Base-by-base conservation (phyloP, 2,329 filamentous ascomycete species). In the Ophiostoma novo-ulmi region DNA sequence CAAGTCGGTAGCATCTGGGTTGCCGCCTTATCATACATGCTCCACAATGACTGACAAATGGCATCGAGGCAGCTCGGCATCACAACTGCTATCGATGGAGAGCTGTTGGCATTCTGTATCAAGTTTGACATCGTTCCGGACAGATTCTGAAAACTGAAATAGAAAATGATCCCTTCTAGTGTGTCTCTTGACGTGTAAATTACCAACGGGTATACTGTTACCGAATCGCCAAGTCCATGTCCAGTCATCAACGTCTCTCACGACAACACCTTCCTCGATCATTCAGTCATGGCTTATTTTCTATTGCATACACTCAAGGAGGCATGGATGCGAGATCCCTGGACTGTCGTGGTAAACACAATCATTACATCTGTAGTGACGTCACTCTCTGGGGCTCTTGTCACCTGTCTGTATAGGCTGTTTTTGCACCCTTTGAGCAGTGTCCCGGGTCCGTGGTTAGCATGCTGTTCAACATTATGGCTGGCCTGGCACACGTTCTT, bases 391-490 rank as follows among this genome's bases (percentile, higher is more conserved):
- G 8, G 38, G 10, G n/a, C n/a, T 10, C 35, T 64, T 20, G 31
- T 11, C 17, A 7, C 13, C 14, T 38, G 31, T 20, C 14, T 64
- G 5, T 64, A 64, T 13, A 31, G 61, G 17, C 72, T 84, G 0
- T 76, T 75, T 52, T 72, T 84, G 0, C 79, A 80, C 70, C 79
- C 79, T 1, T 76, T 80, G 22, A 69, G 74, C 4, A 67, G 70
- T 8, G 77, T 76, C 22, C 79, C 79, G 0, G 79, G 79, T 0
- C 79, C 79, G 2, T 72, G 74, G 68, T 71, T 76, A 41, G 75
- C 76, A 65, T 75, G 73, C 72, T 76, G 75, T 38, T 75, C 76
- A 5, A 73, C 74, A 20, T 64, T 72, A 7, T 72, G 71, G 71
- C 69, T 72, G 13, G 71, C 69, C 11, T 72, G 69, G 70, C 68